Evolutionary conservation across 768 basidiomycete genomes (phyloP), one percentile per base, ranked within the genome.

Genomic region (Amanita subjunquillea): DNA sequence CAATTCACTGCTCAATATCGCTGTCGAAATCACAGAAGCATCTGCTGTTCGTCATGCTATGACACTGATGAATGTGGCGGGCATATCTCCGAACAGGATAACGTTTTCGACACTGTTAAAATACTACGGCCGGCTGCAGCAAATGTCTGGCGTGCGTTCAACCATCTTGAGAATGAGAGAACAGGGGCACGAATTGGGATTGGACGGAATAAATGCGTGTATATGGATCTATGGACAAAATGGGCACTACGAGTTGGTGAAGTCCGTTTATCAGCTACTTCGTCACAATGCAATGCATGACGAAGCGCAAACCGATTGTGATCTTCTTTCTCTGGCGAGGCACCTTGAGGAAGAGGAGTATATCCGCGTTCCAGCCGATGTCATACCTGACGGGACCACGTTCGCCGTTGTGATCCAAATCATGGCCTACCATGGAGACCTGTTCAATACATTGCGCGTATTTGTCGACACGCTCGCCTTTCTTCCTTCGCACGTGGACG

Each of bases 341-440:
- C 63, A 68, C 53, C 71, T 87, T 10, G 55, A 58, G 13, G 61
- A 65, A 15, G 69, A 76, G 34, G 70, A 83, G 54, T 68, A 67
- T 43, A 71, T 89, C 54, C 59, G 65, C 44, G 64, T 83, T 5
- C 59, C 67, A 3, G 55, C 57, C 13, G 59, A 67, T 9, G 57
- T 84, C 36, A 64, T 68, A 40, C 87, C 90, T 6, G 77, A 89
- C 62, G 67, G 71, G 17, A 66, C 81, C 53, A 91, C 86, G 12
- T 93, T 83, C 63, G 80, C 78, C 13, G 65, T 69, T 25, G 69
- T 90, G 63, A 74, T 91, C 48, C 90, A 92, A 61, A 64, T 72
- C 4, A 74, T 84, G 64, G 76, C 87, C 2, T 85, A 87, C 62
- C 76, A 79, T 51, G 90, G 91, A 15, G 70, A 87, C 57, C 72